Base-by-base conservation (phyloP, 192 early-diverging fungal species). In the Coemansia sp. region DNA sequence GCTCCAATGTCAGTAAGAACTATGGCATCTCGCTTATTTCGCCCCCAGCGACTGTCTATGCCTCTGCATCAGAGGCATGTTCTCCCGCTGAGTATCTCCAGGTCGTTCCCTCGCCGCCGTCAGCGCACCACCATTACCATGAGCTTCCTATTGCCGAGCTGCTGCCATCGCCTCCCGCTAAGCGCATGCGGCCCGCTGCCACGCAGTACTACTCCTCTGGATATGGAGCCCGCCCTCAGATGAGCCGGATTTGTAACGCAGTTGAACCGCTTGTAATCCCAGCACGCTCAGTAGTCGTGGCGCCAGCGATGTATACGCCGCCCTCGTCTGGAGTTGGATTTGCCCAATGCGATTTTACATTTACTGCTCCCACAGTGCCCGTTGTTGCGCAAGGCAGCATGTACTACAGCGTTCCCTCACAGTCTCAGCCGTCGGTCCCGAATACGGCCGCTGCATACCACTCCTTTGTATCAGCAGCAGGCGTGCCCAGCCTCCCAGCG, bases 101-200 rank as follows among this genome's bases (percentile, higher is more conserved):
- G 75, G 72, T 82, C n/a, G 75, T 82, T 39, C 80, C 74, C 13
- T 82, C 79, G 62, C 79, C 79, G 19, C 36, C 67, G 8, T 40
- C 58, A 20, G 44, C 70, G 19, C 60, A 42, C 42, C 44, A 58
- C 62, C 51, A n/a, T 8, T 59, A 59, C 32, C 76, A 72, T 51
- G 76, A 78, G 70, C 44, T 64, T 29, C 65, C 67, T 8, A n/a
- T 62, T 13, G 24, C 31, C 24, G 70, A 72, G 36, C 40, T 78
- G 42, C 13, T 76, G 45, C 67, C 71, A 11, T 70, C 80, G 46
- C 75, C 80, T 2, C 75, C 75, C 3, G 68, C 80, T 41, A 82
- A 82, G 75, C 80, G 80, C 69, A 71, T 69, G 62, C 80, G 80
- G 62, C 63, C 32, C 12, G n/a, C 68, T 2, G 27, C 61, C 38